Evolutionary conservation across 2,329 filamentous ascomycete species (phyloP), one percentile per base, ranked within the genome.

Genomic region (Westerdykella ornata): DNA sequence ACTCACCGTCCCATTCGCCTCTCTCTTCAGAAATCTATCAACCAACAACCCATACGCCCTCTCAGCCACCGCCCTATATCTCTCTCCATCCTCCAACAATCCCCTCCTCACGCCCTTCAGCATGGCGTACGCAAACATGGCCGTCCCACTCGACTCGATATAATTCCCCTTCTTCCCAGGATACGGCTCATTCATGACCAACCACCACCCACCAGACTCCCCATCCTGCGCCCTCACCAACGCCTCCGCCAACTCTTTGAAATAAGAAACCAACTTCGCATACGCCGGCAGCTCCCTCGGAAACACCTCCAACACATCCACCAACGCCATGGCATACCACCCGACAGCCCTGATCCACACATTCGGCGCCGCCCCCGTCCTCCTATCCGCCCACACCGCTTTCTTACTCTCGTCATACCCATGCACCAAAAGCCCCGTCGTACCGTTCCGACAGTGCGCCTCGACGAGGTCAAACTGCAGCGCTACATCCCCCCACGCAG

Each of bases 121-220:
- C 45, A 58, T 63, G 6, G 52, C 54, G 46, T 64, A 65, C 2
- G 60, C 55, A 43, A 66, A 66, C 59, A 81, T 77, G 3, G 75
- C 76, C 2, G 73, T 74, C 6, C 71, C 77, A 22, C 75, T 78
- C 26, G 73, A 75, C 62, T 82, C 76, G 36, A 81, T 73, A 56
- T 77, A 82, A 57, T 82, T 81, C 2, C 75, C 76, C 35, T 68
- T 47, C 30, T 44, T 53, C 5, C 60, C 59, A 8, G 57, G 68
- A 41, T 74, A 72, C 18, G 68, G 59, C 42, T 71, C 66, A 49
- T 70, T 71, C 70, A 80, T 75, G 33, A 80, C 65, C 38, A 79
- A 61, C 72, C 75, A 80, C 76, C 77, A 81, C 5, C 73, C 76
- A 0, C 75, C 74, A 4, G 57, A 65, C 2, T 48, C 49, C 22